Evolutionary conservation across 2,329 filamentous ascomycete species (phyloP).

Genomic region (Malbranchea zuffiana): DNA sequence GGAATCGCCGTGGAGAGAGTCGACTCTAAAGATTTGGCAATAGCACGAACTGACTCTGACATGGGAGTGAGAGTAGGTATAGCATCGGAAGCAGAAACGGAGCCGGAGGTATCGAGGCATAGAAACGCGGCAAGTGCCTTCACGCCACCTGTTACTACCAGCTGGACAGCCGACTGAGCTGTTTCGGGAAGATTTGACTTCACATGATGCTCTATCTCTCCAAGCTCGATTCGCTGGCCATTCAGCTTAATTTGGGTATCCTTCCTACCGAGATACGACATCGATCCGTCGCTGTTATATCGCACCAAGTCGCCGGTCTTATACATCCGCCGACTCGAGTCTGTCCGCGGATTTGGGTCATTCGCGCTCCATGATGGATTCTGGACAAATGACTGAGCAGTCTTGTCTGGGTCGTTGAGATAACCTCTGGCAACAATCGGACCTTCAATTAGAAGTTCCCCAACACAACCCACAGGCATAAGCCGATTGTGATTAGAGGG

Average conservation of each 20-base stretch:
- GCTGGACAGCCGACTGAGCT: slow-evolving; percentile 59
- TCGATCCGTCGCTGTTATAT: slow-evolving; percentile 58
- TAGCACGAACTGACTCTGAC: slow-evolving; percentile 43
- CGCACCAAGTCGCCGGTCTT: slow-evolving; percentile 78
- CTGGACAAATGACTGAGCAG: slow-evolving; percentile 13
- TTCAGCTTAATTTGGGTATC: slow-evolving; percentile 93
- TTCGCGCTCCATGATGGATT: slow-evolving; percentile 10
- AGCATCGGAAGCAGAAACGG: slow-evolving; percentile 27
- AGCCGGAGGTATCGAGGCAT: slow-evolving; percentile 31
- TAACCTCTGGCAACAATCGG: slow-evolving; percentile 28
- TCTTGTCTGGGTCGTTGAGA: slow-evolving; percentile 16
- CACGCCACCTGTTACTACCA: slow-evolving; percentile 66
- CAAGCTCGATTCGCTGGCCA: slow-evolving; percentile 88
- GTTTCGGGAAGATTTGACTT: slow-evolving; percentile 47
- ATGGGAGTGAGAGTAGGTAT: slow-evolving; percentile 12
- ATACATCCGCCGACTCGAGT: slow-evolving; percentile 40
- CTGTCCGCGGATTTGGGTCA: slow-evolving; percentile 5
- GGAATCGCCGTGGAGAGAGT: slow-evolving; percentile 49
- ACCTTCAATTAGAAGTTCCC: slow-evolving; percentile 31
- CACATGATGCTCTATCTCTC: slow-evolving; percentile 83
- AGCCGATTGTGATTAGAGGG: slow-evolving; percentile 28
- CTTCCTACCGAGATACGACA: slow-evolving; percentile 67
- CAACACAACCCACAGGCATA: slow-evolving; percentile 24
- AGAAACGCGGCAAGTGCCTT: slow-evolving; percentile 54
- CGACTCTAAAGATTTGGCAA: slow-evolving; percentile 15